Evolutionary conservation across 257 asterid species (phyloP).

Genomic region (Plantago elongata): DNA sequence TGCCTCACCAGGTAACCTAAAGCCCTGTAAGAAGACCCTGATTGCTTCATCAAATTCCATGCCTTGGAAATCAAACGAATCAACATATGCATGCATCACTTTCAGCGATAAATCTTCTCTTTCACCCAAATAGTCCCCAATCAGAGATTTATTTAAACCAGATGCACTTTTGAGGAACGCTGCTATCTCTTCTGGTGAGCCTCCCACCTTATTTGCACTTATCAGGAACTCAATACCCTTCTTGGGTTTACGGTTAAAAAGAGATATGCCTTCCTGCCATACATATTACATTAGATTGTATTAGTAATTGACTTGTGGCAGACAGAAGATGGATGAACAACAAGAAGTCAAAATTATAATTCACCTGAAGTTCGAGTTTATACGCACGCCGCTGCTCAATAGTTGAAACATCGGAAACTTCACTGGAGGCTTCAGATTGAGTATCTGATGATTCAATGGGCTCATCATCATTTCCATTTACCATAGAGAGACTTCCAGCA

Average conservation of each 20-base stretch:
- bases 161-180: conserved; percentile 78
- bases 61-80: conserved; percentile 93
- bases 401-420: conserved; percentile 78
- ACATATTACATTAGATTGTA: conserved; percentile 28
- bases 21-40: conserved; percentile 83
- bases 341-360: conserved; percentile 22
- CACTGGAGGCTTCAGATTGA: conserved; percentile 83
- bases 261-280: conserved; percentile 98
- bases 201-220: conserved; percentile 89
- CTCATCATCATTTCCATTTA: conserved; percentile 73
- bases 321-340: conserved; percentile 20
- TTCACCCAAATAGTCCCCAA: conserved; percentile 98
- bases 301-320: conserved; percentile 14
- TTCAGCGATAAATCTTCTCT: conserved; percentile 91
- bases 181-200: conserved; percentile 85
- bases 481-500: conserved; percentile 48
- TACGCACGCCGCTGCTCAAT: conserved; percentile 99
- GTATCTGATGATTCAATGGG: conserved; percentile 69
- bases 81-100: conserved; percentile 98
- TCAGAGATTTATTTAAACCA: conserved; percentile 81
- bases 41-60: conserved; percentile 95
- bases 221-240: conserved; percentile 93
- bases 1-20: conserved; percentile 99
- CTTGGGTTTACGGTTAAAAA: conserved; percentile 94
- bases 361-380: conserved; percentile 98